Percentiles rank a stretch among this genome's conserved stretches.
Conservation (phyloP, 805 yeast genomes). For the Saturnispora quitensis region DNA sequence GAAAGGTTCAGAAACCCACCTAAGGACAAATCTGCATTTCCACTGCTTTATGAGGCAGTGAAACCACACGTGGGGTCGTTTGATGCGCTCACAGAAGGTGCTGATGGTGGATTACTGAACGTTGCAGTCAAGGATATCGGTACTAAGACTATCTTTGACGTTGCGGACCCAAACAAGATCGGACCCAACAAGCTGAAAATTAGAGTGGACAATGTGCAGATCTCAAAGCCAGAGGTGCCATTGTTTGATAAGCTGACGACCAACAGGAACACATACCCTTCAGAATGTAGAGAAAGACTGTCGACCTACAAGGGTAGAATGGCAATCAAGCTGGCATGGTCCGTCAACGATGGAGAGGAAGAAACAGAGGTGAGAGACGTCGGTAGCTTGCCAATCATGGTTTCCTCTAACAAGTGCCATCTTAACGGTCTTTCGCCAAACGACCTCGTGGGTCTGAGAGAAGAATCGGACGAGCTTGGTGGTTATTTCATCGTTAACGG, state of each 20-base stretch:
- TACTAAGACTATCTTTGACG: constrained; percentile 73
- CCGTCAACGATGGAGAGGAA: constrained; percentile 82
- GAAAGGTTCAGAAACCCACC: constrained; percentile 82
- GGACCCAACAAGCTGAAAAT: constrained; percentile 74
- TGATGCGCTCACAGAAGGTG: constrained; percentile 88
- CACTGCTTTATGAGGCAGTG: constrained; percentile 80
- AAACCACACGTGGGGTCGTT: constrained; percentile 94
- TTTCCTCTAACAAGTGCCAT: constrained; percentile 86
- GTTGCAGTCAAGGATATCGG: constrained; percentile 87
- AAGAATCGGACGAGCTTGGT: constrained; percentile 93
- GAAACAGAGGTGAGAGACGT: constrained; percentile 76
- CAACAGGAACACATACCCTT: constrained; percentile 73
- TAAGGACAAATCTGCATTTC: constrained; percentile 72
- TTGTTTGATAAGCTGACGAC: constrained; percentile 62
- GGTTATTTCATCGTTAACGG: constrained; percentile 96
- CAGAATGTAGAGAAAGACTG: constrained; percentile 87
- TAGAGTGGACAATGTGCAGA: constrained; percentile 82
- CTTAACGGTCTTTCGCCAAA: constrained; percentile 74
- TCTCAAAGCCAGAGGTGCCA: constrained; percentile 76
- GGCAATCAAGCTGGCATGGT: constrained; percentile 72
- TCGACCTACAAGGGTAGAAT: constrained; percentile 71
- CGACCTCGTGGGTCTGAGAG: constrained; percentile 67
- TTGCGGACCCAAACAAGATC: constrained; percentile 52
- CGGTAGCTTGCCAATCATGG: constrained; percentile 88
- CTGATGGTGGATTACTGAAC: constrained; percentile 76